These are phyloP conservation scores for Papiliotrema nemorosa DNA, from an alignment of 1,284 basidiomycete species.

Conservation along the genomic window DNA sequence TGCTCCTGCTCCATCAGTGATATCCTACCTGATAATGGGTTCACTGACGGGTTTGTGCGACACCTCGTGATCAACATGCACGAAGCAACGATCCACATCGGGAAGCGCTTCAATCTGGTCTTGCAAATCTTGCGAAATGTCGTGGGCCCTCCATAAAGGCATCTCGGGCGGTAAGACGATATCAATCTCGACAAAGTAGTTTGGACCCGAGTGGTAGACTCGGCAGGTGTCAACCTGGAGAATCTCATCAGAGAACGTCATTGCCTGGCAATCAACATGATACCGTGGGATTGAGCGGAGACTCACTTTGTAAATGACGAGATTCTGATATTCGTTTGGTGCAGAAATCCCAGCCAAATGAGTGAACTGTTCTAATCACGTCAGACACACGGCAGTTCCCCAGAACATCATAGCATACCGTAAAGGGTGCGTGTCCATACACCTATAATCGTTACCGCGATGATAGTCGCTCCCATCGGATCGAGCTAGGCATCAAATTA, in stretches of 20 bases:
- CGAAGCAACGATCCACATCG: constrained; percentile 85
- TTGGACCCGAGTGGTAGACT: constrained; percentile 70
- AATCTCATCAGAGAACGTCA: constrained; percentile 82
- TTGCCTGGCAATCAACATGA: constrained; percentile 49
- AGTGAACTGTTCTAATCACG: constrained; percentile 64
- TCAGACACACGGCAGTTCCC: too few species aligned
- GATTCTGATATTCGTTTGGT: constrained; percentile 81
- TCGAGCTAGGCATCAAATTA: constrained; percentile 29
- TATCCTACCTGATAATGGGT: neutral
- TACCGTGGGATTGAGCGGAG: neutral
- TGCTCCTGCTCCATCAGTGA: constrained; percentile 21
- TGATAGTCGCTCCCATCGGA: constrained; percentile 53
- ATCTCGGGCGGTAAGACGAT: constrained; percentile 88
- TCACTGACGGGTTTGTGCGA: constrained; percentile 57
- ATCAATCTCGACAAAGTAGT: constrained; percentile 92
- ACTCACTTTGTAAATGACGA: constrained; percentile 78
- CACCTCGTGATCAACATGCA: constrained; percentile 91
- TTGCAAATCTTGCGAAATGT: constrained; percentile 84
- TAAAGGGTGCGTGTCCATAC: constrained; percentile 76
- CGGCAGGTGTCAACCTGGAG: constrained; percentile 82
- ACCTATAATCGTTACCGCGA: constrained; percentile 73
- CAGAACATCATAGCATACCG: constrained; percentile 22
- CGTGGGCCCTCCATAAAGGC: constrained; percentile 87
- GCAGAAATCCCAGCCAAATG: constrained; percentile 88
- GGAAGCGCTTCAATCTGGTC: constrained; percentile 91